Conservation (phyloP, 805 yeast genomes). For the Lipomyces sp. region DNA sequence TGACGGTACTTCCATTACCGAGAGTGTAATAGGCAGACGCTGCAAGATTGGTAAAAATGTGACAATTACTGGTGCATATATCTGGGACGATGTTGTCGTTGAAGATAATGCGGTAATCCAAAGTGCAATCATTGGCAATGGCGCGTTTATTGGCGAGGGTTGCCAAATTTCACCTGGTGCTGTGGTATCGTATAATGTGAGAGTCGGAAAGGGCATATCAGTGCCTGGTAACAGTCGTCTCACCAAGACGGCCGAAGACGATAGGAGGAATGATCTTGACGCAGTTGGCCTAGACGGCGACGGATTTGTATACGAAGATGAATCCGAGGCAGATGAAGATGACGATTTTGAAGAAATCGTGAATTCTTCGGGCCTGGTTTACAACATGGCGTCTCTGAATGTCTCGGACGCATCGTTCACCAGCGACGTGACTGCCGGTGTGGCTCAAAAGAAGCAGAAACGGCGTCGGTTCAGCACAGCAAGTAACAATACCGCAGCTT, state of each 20-base stretch:
- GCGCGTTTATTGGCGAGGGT: slow-evolving; percentile 53
- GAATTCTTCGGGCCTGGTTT: slow-evolving; percentile 27
- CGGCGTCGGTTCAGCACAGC: slow-evolving; percentile 27
- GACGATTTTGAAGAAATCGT: slow-evolving; percentile 36
- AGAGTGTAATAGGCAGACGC: slow-evolving; percentile 79
- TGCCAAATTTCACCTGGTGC: slow-evolving; percentile 63
- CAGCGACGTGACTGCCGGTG: slow-evolving; percentile 1
- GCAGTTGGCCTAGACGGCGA: slow-evolving; percentile 45
- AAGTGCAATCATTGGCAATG: slow-evolving; percentile 68
- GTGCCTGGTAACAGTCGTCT: slow-evolving; percentile 23
- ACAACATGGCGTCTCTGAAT: slow-evolving; percentile 22
- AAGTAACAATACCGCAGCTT: slow-evolving; percentile 22
- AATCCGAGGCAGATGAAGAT: slow-evolving; percentile 51
- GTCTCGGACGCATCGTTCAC: slow-evolving; percentile 26
- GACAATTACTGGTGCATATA: slow-evolving; percentile 64
- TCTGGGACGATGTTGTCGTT: slow-evolving; percentile 80
- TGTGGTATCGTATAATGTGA: slow-evolving; percentile 73
- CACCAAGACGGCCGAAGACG: slow-evolving; percentile 26
- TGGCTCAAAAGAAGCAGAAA: slow-evolving; percentile 3
- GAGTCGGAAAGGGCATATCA: slow-evolving; percentile 26
- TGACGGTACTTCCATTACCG: slow-evolving; percentile 60
- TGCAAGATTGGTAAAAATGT: slow-evolving; percentile 83
- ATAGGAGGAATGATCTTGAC: slow-evolving; percentile 21
- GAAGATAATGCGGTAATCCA: slow-evolving; percentile 59
- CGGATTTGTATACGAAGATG: slow-evolving; percentile 36